These are phyloP conservation scores for Singerocomus rubriflavus DNA, from an alignment of 1,284 basidiomycete species.

Conservation along the genomic window DNA sequence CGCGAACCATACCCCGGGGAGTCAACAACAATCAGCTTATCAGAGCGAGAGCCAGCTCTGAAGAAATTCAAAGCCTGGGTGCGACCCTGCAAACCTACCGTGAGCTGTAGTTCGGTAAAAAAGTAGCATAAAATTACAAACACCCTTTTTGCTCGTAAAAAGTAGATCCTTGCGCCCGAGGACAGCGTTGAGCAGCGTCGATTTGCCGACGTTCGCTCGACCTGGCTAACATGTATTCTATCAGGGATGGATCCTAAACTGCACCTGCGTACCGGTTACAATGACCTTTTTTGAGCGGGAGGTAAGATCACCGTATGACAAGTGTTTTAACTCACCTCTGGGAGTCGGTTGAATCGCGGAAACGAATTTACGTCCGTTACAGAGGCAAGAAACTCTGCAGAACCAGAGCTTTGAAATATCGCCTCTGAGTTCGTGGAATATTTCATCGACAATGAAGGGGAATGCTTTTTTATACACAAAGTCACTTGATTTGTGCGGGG, in stretches of 20 bases:
- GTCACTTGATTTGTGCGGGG: neutral
- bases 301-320: neutral
- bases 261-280: slow-evolving; percentile 43
- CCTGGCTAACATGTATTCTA: slow-evolving; percentile 29
- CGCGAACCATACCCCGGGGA: slow-evolving; percentile 75
- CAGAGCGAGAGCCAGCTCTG: slow-evolving; percentile 52
- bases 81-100: slow-evolving; percentile 47
- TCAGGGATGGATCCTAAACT: neutral
- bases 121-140: slow-evolving; percentile 32
- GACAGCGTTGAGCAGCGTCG: slow-evolving; percentile 66
- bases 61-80: slow-evolving; percentile 72
- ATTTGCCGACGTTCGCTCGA: slow-evolving; percentile 72
- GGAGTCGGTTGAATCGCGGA: slow-evolving; percentile 44
- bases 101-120: neutral
- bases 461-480: neutral
- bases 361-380: slow-evolving; percentile 40
- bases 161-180: slow-evolving; percentile 55
- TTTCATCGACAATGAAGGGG: slow-evolving; percentile 7
- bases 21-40: slow-evolving; percentile 65
- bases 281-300: slow-evolving; percentile 40
- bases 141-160: slow-evolving; percentile 64
- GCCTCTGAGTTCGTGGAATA: slow-evolving; percentile 13
- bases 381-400: slow-evolving; percentile 47
- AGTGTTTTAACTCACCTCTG: slow-evolving; percentile 42
- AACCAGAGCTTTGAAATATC: slow-evolving; percentile 36